A percentile compares a stretch with the other conserved stretches of the same genome.
phyloP scores from a whole-genome alignment of 208 protist genomes.

The Leishmania mexicana region DNA sequence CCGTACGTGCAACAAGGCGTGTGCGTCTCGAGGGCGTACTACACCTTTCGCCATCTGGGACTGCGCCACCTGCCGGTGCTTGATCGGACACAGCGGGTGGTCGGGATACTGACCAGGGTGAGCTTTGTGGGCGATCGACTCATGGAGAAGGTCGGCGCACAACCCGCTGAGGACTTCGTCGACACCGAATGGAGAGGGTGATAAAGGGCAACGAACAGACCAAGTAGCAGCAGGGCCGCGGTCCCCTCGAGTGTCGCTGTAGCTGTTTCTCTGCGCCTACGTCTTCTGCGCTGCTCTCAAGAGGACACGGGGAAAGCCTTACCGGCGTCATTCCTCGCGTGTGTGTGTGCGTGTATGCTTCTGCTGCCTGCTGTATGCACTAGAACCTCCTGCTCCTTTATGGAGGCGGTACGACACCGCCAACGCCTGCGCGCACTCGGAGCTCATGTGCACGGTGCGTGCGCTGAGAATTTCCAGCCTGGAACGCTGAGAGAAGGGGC shows the following conservation, averaged over 20 bases:
- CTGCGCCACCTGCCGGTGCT: constrained; percentile 85
- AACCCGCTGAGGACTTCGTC: neutral
- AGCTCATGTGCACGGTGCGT: too few species aligned
- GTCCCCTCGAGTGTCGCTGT: neutral
- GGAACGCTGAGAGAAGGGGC: neutral
- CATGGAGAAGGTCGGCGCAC: constrained; percentile 43
- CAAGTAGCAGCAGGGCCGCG: neutral
- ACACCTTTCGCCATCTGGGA: constrained; percentile 73
- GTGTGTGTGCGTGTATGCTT: neutral
- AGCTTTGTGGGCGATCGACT: constrained; percentile 70
- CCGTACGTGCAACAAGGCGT: constrained; percentile 63
- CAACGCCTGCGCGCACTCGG: neutral
- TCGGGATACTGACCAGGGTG: constrained; percentile 82
- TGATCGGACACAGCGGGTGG: constrained; percentile 51
- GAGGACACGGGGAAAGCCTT: neutral
- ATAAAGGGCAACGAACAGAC: neutral
- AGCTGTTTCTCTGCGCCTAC: neutral
- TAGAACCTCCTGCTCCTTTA: neutral
- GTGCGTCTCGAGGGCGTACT: constrained; percentile 71
- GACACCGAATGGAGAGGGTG: constrained; percentile 1
- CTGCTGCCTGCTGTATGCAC: neutral
- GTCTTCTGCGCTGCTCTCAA: neutral
- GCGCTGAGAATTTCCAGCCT: neutral
- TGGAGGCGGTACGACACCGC: neutral
- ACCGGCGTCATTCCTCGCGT: neutral